phyloP scores from a whole-genome alignment of 129 eudicot genomes.

The Centella asiatica region DNA sequence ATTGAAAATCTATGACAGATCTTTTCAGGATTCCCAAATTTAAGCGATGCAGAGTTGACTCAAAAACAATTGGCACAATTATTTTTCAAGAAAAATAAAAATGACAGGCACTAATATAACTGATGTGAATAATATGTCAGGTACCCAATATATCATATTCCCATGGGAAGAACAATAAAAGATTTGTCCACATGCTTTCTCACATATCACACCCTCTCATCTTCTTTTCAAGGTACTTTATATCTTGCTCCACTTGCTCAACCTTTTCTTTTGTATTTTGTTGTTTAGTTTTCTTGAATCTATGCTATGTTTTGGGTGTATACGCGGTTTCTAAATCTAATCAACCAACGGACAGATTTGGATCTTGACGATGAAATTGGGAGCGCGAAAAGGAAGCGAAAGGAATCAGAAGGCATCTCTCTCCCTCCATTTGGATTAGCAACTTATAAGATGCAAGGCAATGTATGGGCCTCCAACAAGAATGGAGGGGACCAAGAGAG shows the following conservation, averaged over 20 bases:
- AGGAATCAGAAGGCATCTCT: constrained; percentile 46
- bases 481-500: constrained; percentile 66
- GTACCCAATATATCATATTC: constrained; percentile 99
- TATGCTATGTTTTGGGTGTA: constrained; percentile 8
- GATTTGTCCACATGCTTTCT: constrained; percentile 91
- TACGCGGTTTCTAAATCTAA: background rate
- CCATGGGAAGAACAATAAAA: constrained; percentile 83
- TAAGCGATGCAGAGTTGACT: background rate
- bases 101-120: background rate
- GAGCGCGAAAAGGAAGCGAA: constrained; percentile 24
- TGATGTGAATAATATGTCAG: constrained; percentile 29
- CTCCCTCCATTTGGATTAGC: constrained; percentile 82
- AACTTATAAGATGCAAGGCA: constrained; percentile 88
- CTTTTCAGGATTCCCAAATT: constrained; percentile 1
- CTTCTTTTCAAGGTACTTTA: constrained; percentile 92
- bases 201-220: constrained; percentile 92
- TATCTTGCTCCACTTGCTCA: constrained; percentile 1
- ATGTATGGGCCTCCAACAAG: constrained; percentile 60
- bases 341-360: constrained; percentile 41
- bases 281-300: background rate
- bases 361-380: constrained; percentile 43
- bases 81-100: background rate
- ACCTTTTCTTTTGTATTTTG: background rate
- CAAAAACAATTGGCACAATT: background rate
- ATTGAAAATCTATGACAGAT: background rate